Evolutionary conservation across 805 yeast genomes (phyloP), one percentile per base, ranked within the genome.

Genomic region (Candida ovalis): DNA sequence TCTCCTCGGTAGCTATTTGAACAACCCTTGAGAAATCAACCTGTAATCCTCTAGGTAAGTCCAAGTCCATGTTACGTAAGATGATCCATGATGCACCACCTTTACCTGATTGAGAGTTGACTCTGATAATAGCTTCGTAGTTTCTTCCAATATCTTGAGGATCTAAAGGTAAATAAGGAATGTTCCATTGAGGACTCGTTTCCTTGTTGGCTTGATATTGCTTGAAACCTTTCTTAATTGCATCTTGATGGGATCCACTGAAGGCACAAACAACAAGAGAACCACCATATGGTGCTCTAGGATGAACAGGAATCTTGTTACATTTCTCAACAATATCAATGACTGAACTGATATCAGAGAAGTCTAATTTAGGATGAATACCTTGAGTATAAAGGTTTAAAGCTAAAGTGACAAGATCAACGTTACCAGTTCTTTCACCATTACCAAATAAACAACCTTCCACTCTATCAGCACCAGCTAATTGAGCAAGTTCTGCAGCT

Each of bases 21-120:
- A 87, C 94, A 40, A 76, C 75, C 54, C 74, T 78, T 27, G 91
- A 84, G 64, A 84, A 87, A 37, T 83, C 85, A 38, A 86, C 80
- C 70, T 87, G 95, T 61, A 87, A 72, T 36, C 85, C 86, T 64
- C 92, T 79, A 38, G 96, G 96, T 57, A 88, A 76, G 63, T 87
- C 95, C 49, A 87, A 77, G 59, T 84, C 92, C 66, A 88, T 75
- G 55, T 79, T 77, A 55, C 88, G 76, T 62, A 87, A 73, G 61
- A 87, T 84, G 55, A 88, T 84, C 94, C 95, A 87, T 5, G 95
- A 88, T 10, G 92, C 86, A 56, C 95, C 95, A 60, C 95, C 95
- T 69, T 87, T 87, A 52, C 96, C 96, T 23, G 88, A 80, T 69
- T 87, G 95, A 12, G 94, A 86, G 69, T 87, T 87, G 64, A 87